These are phyloP conservation scores for Paraphoma chrysanthemicola DNA, from an alignment of 2,329 filamentous ascomycete species.

Conservation along the genomic window DNA sequence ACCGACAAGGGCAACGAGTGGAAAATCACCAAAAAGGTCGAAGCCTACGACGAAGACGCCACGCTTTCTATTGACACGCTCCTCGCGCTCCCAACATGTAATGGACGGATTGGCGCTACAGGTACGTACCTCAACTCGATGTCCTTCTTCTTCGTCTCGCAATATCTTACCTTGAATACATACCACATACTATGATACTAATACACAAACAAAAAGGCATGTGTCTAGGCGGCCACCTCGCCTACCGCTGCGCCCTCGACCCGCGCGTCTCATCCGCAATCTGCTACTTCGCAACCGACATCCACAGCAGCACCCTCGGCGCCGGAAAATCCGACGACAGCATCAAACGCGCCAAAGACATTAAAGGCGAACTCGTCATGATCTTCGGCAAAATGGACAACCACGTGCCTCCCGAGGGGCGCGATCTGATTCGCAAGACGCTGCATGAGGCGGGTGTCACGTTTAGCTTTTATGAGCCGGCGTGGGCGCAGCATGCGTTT, in stretches of 20 bases:
- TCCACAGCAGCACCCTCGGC: slow-evolving; percentile 81
- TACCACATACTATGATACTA: background rate
- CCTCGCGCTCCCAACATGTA: slow-evolving; percentile 61
- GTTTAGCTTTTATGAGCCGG: slow-evolving; percentile 86
- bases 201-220: slow-evolving; percentile 58
- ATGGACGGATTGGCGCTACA: slow-evolving; percentile 67
- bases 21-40: slow-evolving; percentile 84
- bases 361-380: slow-evolving; percentile 82
- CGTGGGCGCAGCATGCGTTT: slow-evolving; percentile 79
- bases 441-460: slow-evolving; percentile 76
- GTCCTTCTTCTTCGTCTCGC: no score
- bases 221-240: slow-evolving; percentile 92
- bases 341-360: slow-evolving; percentile 66
- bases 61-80: slow-evolving; percentile 53
- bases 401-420: slow-evolving; percentile 82
- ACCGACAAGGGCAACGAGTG: slow-evolving; percentile 87
- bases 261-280: slow-evolving; percentile 77
- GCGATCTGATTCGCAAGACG: slow-evolving; percentile 83
- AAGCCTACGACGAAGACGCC: slow-evolving; percentile 76
- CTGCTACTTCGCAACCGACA: slow-evolving; percentile 91
- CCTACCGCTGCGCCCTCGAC: slow-evolving; percentile 76
- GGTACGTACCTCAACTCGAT: slow-evolving; percentile 31
- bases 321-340: slow-evolving; percentile 69
- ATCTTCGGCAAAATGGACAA: slow-evolving; percentile 93
- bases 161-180: background rate